Percentiles rank a stretch among this genome's conserved stretches.
Evolutionary conservation across 192 early-diverging fungal genomes (phyloP).

Genomic region (Chytriomyces confervae): DNA sequence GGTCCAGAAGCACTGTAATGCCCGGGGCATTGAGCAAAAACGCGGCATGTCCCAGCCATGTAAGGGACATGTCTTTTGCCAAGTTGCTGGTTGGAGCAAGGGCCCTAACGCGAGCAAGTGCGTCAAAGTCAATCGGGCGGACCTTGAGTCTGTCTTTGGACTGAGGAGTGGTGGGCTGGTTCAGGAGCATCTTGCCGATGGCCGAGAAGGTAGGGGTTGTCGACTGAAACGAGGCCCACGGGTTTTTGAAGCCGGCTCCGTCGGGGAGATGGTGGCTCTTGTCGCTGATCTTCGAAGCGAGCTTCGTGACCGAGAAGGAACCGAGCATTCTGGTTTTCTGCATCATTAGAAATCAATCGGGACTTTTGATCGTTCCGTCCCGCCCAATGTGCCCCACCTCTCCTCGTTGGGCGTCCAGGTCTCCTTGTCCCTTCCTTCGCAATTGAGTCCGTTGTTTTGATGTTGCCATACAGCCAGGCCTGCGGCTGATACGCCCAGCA

Average conservation of each 20-base stretch:
- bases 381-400: neutral
- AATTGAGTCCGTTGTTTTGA: too few relatives aligned
- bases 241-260: constrained; percentile 63
- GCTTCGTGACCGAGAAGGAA: too few relatives aligned
- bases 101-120: constrained; percentile 27
- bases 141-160: constrained; percentile 11
- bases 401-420: neutral
- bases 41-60: constrained; percentile 68
- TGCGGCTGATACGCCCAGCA: too few relatives aligned
- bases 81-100: constrained; percentile 19
- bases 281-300: neutral
- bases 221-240: constrained; percentile 56
- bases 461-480: too few relatives aligned
- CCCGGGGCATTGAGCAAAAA: constrained; percentile 67
- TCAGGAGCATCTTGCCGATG: neutral
- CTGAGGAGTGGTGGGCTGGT: neutral
- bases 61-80: constrained; percentile 48
- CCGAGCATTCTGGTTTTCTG: too few relatives aligned
- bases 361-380: neutral
- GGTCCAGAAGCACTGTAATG: constrained; percentile 73
- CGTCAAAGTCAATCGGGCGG: constrained; percentile 38
- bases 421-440: too few relatives aligned
- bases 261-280: constrained; percentile 50
- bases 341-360: too few relatives aligned
- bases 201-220: constrained; percentile 28